Evolutionary conservation across 2,329 filamentous ascomycete genomes (phyloP), one percentile per base, ranked within the genome.

Genomic region (Penicillium sp.): DNA sequence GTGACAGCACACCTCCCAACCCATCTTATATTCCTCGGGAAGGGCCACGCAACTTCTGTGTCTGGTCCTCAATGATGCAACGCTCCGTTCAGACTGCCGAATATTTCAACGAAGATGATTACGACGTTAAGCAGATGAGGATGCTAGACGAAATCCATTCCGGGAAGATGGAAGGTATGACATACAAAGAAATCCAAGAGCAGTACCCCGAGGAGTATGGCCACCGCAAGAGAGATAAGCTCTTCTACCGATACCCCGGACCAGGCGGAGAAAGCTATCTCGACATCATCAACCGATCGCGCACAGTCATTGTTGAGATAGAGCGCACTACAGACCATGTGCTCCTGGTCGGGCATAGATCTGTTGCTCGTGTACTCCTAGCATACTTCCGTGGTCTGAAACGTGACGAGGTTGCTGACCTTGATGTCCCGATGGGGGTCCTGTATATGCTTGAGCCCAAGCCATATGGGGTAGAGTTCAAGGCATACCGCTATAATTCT

Each of bases 141-240:
- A 96, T 96, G 90, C 83, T 99, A 49, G 96, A 99, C 69, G 94
- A 99, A 75, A 84, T 99, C 46, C 95, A 97, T 66, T 88, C 93
- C 0, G 94, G 94, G 14, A 83, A 86, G 47, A 96, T 97, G 77
- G 94, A 99, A 70, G 93, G 94, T 48, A 86, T 97, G 80, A 97
- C 94, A 0, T 97, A 99, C 72, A 84, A 89, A 2, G 90, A 96
- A 65, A 97, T 99, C 64, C 87, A 86, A 53, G 77, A 82, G n/a
- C 84, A 86, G 58, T 88, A 88, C 69, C 88, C 87, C 0, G 86
- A 91, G 2, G 92, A 99, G 70, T 99, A 91, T 70, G 80, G 81
- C 38, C 87, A 89, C 67, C 89, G 94, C 46, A 84, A 87, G 61
- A 80, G 80, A 56, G 89, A 97, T 78, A 99, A 99, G 78, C 85